Percentiles rank a stretch among this genome's conserved stretches.
Conservation (phyloP, 768 basidiomycete genomes). For the Naematelia encephala region DNA sequence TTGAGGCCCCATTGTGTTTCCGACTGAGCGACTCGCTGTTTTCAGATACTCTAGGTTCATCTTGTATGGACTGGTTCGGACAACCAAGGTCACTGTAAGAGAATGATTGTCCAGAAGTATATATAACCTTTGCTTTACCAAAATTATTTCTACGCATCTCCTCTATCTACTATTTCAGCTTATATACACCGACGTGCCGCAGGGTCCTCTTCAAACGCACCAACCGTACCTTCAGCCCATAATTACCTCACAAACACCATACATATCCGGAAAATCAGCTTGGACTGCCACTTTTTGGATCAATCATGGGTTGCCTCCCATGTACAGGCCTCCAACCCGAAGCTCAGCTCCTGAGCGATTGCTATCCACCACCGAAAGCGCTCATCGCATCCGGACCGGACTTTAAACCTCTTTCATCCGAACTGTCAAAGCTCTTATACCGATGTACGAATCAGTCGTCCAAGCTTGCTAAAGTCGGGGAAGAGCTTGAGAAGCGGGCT, state of each 20-base stretch:
- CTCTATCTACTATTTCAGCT: no score
- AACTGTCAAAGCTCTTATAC: constrained; percentile 47
- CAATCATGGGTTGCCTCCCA: constrained; percentile 10
- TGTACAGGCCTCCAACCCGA: constrained; percentile 26
- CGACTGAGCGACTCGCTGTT: no score
- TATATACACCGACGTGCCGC: no score
- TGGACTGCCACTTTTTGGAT: no score
- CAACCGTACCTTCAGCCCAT: no score
- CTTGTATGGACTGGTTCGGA: neutral
- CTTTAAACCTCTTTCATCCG: constrained; percentile 47
- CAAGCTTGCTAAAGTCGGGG: constrained; percentile 41
- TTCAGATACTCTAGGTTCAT: neutral
- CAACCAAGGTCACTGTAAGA: no score
- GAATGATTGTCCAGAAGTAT: no score
- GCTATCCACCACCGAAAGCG: constrained; percentile 75
- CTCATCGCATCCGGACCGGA: constrained; percentile 68
- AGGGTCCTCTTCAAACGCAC: no score
- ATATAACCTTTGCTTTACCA: no score
- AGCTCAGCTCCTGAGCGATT: constrained; percentile 64
- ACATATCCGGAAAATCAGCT: no score
- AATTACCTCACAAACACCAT: no score
- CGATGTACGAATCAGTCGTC: constrained; percentile 44
- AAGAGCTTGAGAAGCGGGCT: constrained; percentile 46
- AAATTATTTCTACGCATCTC: no score
- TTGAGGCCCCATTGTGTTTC: neutral